These are phyloP conservation scores for Colletotrichum filicis DNA, from an alignment of 2,329 filamentous ascomycete genomes.

Conservation along the genomic window DNA sequence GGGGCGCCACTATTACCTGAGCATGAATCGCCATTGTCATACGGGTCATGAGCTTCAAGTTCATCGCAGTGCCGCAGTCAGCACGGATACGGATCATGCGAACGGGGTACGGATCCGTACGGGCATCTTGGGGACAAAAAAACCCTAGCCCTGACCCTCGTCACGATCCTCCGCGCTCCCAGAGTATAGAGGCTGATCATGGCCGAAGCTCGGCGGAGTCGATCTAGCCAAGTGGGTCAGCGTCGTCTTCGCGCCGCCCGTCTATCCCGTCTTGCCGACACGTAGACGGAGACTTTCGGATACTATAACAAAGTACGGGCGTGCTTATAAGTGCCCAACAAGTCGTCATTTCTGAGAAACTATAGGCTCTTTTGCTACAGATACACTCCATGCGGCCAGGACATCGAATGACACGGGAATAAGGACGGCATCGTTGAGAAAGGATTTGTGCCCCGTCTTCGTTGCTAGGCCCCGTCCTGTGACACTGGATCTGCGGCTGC, in stretches of 20 bases:
- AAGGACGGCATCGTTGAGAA: background rate
- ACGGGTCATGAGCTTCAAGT: slow-evolving; percentile 36
- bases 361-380: slow-evolving; percentile 5
- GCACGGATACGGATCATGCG: background rate
- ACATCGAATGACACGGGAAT: background rate
- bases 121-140: background rate
- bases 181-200: slow-evolving; percentile 27
- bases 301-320: background rate
- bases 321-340: background rate
- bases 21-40: slow-evolving; percentile 39
- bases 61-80: background rate
- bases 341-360: slow-evolving; percentile 13
- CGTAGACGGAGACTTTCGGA: background rate
- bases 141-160: slow-evolving; percentile 33
- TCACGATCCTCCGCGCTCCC: slow-evolving; percentile 26
- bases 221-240: slow-evolving; percentile 6
- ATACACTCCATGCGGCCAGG: background rate
- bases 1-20: background rate
- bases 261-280: slow-evolving; percentile 16
- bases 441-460: background rate
- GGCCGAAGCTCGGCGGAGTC: slow-evolving; percentile 16
- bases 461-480: background rate
- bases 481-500: slow-evolving; percentile 18
- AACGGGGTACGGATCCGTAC: background rate
- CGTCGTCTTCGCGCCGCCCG: slow-evolving; percentile 21